phyloP scores from a whole-genome alignment of 345 rosid genomes.

The Mallotus nudiflorus region DNA sequence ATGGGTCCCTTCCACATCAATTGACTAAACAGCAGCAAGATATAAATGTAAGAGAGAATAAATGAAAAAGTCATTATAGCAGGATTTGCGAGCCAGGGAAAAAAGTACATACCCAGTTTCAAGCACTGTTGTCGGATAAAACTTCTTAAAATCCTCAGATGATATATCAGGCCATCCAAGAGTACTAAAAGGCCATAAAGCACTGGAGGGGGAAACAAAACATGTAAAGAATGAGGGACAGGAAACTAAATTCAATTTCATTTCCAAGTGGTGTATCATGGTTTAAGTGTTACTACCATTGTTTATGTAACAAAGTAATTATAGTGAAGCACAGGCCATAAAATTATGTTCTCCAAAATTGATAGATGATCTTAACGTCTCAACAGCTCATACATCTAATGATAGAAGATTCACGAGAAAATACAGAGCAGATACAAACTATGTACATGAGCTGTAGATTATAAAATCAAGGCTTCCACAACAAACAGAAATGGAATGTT shows the following conservation, averaged over 20 bases:
- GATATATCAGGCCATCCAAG: slow-evolving; percentile 95
- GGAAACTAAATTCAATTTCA: neutral
- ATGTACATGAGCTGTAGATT: neutral
- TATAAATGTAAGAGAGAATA: neutral
- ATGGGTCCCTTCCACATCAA: neutral
- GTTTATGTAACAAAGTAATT: neutral
- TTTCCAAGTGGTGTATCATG: neutral
- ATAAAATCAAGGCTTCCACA: neutral
- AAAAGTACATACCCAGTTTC: slow-evolving; percentile 79
- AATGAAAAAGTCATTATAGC: neutral
- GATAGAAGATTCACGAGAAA: neutral
- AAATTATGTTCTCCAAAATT: neutral
- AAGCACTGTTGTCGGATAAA: slow-evolving; percentile 90
- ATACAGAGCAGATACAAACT: neutral
- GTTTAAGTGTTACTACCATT: neutral
- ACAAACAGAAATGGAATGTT: neutral
- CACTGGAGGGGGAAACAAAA: slow-evolving; percentile 45
- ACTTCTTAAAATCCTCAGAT: slow-evolving; percentile 67
- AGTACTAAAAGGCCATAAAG: slow-evolving; percentile 97
- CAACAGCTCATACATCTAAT: neutral
- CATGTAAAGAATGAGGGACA: slow-evolving; percentile 8
- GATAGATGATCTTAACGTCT: neutral
- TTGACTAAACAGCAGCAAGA: slow-evolving; percentile 7
- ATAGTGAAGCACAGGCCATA: neutral
- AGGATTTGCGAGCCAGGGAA: neutral